phyloP scores from a whole-genome alignment of 257 asterid genomes.

The Nicotiana benthamiana region DNA sequence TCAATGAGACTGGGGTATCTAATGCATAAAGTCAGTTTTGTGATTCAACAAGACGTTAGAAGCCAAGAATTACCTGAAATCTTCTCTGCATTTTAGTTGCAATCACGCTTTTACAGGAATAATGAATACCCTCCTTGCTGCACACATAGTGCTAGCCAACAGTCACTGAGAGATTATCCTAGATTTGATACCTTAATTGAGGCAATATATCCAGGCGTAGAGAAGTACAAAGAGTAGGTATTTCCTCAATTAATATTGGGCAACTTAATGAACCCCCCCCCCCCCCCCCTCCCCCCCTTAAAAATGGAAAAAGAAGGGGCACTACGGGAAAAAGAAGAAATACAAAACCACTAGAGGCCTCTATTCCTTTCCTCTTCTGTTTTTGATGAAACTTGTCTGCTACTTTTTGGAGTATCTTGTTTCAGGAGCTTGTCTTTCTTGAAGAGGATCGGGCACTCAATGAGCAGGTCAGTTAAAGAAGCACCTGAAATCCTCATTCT shows the following conservation, averaged over 20 bases:
- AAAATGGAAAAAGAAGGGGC: not conserved
- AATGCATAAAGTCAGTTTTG: not conserved
- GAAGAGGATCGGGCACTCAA: conserved; percentile 29
- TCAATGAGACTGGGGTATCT: conserved; percentile 47
- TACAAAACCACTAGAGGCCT: not conserved
- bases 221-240: conserved; percentile 42
- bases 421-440: conserved; percentile 27
- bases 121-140: conserved; percentile 56
- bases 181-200: conserved; percentile 31
- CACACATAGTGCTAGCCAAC: conserved; percentile 39
- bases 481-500: not conserved
- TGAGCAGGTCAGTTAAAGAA: conserved; percentile 24
- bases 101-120: conserved; percentile 22
- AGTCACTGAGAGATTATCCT: conserved; percentile 45
- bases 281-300: not conserved
- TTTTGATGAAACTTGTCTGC: not conserved
- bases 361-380: not conserved
- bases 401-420: conserved; percentile 1
- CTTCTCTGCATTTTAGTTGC: not conserved
- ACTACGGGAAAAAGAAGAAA: not conserved
- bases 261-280: not conserved
- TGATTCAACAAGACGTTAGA: not conserved
- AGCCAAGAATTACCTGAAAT: not conserved
- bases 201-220: conserved; percentile 32
- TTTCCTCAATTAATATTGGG: not conserved